Evolutionary conservation across 495 filamentous ascomycete genomes (phyloP), one percentile per base, ranked within the genome.

Genomic region (Chlorociboria aeruginascens): DNA sequence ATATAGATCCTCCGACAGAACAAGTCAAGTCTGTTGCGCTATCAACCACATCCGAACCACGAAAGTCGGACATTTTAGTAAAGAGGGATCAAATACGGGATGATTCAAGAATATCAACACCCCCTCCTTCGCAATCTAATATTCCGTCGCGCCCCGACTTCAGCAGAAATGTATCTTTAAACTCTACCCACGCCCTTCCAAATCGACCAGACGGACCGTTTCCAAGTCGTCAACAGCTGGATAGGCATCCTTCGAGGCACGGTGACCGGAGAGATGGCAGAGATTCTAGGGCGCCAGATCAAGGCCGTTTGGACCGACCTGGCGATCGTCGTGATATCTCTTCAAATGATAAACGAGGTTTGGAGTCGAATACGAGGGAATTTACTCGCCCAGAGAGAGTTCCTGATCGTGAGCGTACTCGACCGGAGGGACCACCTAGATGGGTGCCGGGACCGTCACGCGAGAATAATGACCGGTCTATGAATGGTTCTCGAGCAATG

Each of bases 41-140:
- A 52, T 13, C 35, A 30, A 7, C 57, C 48, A 30, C 58, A 55
- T 25, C 25, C 9, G 54, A 46, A 29, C 57, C 69, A 32, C 66
- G 51, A 36, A 65, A 69, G 45, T 69, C 64, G 6, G 55, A 48
- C 45, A n/a, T 65, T 61, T 48, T 54, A 6, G 38, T 49, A 12
- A 40, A 34, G 16, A 50, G 63, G 61, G 45, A 61, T 43, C 44
- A 60, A 63, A 30, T 51, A 56, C 12, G 66, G 61, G 38, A 56
- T 46, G 45, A 61, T 58, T 50, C 55, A 49, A 25, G 20, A 25
- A 25, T 25, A 25, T 25, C 20, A 25, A 25, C 20, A 2, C 20
- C 20, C 20, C 20, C 20, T 25, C 20, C 20, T 25, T 4, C 50
- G 52, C 40, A 55, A 40, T 43, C 59, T 55, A 43, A 56, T 54